Base-by-base conservation (phyloP, 2,329 filamentous ascomycete species). In the Penicillium sp. region DNA sequence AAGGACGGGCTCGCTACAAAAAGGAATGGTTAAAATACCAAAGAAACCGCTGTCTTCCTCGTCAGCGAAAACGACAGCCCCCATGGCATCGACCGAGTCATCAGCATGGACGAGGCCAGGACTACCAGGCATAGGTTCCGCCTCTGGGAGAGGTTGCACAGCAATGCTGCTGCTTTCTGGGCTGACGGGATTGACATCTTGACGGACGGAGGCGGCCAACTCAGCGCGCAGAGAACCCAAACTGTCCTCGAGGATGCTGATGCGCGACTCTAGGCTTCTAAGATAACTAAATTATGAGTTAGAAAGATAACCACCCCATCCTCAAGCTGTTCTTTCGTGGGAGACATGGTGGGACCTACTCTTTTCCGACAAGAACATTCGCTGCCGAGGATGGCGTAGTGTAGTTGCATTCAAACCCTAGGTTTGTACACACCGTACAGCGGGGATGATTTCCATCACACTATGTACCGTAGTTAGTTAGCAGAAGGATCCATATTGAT, bases 351-450 rank as follows among this genome's bases (percentile, higher is more conserved):
- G 38, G 24, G 21, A 56, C 58, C 20, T 57, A 74, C 63, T 76
- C 72, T 62, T 75, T 77, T 47, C 70, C 69, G 2, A 74, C 69
- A 42, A 77, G 73, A 0, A 71, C 63, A 62, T 76, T 77, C 0
- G 69, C 65, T 1, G 67, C 64, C 16, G 70, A 69, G 7, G 64
- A 63, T 3, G 71, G 65, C 8, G 73, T 65, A 5, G 69, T 67
- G 63, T 79, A 79, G 30, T 70, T 62, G 61, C 77, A 79, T 9
- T 77, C 74, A 54, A 75, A 75, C 6, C 70, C 73, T 28, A 77
- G 65, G 33, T 74, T 70, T 16, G 58, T 61, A 55, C 77, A 79
- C 23, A 70, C 65, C n/a, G 71, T 71, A 59, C 77, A 79, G 45
- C 69, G 70, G 12, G 77, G 77, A 20, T 73, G 68, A 11, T 60